Evolutionary conservation across 257 asterid species (phyloP).

Genomic region (Solanum chilense): DNA sequence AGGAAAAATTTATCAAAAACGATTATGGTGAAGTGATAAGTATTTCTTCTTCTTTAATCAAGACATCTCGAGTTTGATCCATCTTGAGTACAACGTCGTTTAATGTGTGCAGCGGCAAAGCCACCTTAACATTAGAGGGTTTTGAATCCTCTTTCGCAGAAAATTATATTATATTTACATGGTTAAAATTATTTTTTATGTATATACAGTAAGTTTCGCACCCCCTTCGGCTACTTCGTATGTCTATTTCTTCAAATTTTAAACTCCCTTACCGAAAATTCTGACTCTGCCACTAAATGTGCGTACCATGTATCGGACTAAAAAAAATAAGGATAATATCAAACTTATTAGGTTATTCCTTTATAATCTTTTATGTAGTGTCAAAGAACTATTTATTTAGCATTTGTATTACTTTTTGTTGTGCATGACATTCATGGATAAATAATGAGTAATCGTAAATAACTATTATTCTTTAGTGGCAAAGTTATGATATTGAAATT

Average conservation of each 20-base stretch:
- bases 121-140: no score
- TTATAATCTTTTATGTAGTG: not conserved
- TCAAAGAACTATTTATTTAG: not conserved
- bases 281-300: fast-evolving
- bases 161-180: no score
- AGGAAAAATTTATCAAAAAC: no score
- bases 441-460: not conserved
- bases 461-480: not conserved
- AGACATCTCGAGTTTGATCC: no score
- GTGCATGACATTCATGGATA: not conserved
- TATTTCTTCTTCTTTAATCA: fast-evolving
- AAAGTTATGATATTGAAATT: not conserved
- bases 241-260: no score
- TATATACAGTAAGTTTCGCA: no score
- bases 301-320: fast-evolving
- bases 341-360: not conserved
- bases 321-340: not conserved
- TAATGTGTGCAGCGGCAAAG: no score
- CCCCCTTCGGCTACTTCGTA: no score
- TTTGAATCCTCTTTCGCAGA: fast-evolving
- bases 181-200: no score
- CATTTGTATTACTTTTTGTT: not conserved
- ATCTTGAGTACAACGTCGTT: fast-evolving
- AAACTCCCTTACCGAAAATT: fast-evolving
- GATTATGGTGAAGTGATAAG: not conserved